phyloP scores from a whole-genome alignment of 768 basidiomycete species.

The Phanerochaete sordida region DNA sequence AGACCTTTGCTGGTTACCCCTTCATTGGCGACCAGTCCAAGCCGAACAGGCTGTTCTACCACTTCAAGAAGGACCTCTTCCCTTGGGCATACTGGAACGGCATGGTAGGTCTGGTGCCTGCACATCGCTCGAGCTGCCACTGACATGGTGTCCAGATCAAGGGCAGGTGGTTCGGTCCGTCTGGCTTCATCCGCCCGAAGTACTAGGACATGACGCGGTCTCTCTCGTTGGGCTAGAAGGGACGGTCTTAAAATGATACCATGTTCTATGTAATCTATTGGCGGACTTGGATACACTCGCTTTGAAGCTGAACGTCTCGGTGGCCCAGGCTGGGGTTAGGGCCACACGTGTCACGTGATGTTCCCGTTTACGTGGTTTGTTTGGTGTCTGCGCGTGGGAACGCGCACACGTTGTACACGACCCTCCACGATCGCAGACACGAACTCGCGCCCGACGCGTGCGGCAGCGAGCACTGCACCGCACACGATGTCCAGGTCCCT shows the following conservation, averaged over 20 bases:
- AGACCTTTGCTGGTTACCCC: slow-evolving; percentile 60
- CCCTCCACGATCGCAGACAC: slow-evolving; percentile 8
- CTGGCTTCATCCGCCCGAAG: slow-evolving; percentile 38
- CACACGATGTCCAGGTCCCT: slow-evolving; percentile 62
- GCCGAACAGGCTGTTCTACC: slow-evolving; percentile 79
- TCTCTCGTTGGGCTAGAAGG: not conserved
- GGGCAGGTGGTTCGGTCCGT: slow-evolving; percentile 47
- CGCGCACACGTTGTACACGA: slow-evolving; percentile 14
- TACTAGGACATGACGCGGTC: slow-evolving; percentile 23
- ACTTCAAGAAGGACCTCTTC: slow-evolving; percentile 82
- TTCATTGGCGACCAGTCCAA: slow-evolving; percentile 72
- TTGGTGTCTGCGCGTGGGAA: slow-evolving; percentile 9
- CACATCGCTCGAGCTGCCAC: not conserved
- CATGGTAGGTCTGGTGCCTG: slow-evolving; percentile 44
- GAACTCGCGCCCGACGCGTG: slow-evolving; percentile 8
- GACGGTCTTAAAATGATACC: not conserved
- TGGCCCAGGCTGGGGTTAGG: not conserved
- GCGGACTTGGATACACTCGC: not conserved
- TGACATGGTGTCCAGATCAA: slow-evolving; percentile 23
- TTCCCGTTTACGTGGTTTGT: slow-evolving; percentile 11
- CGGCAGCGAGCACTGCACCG: slow-evolving; percentile 12
- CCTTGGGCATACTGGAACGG: slow-evolving; percentile 76
- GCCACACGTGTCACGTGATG: slow-evolving; percentile 16
- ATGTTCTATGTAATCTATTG: not conserved
- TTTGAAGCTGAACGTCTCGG: not conserved